Evolutionary conservation across 192 early-diverging fungal genomes (phyloP), one percentile per base, ranked within the genome.

Genomic region (Umbelopsis ramanniana): DNA sequence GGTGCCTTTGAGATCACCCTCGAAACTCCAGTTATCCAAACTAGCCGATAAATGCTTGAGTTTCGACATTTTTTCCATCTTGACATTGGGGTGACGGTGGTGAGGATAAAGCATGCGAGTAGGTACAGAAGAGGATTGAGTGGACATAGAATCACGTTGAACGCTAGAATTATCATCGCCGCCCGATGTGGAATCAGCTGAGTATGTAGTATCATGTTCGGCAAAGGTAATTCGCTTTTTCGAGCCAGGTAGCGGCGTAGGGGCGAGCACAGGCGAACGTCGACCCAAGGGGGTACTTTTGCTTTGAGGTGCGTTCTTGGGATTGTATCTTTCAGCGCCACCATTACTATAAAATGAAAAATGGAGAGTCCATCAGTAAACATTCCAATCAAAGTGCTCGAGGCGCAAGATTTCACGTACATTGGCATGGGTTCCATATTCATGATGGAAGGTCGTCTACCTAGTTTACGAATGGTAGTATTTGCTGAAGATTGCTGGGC

Each of bases 21-120:
- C 69, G 5, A 78, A 50, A 15, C 47, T 72, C 86, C 86, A 87
- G 33, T 83, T 74, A n/a, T 80, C 72, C 50, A 78, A 55, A 70
- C 68, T 74, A 33, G 72, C 63, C 3, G 79, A 72, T 11, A 83
- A 57, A 21, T 76, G 73, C 45, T 87, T 87, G 9, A 87, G 80
- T 52, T 71, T 26, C 2, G 52, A 35, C 40, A 76, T 48, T 21
- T 43, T 67, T 6, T 71, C 48, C 37, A 57, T 55, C 24, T 76
- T 69, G 21, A 71, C 78, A 26, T 79, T 74, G 2, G 72, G 69
- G 70, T 86, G 78, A 11, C 72, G 72, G 67, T 86, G 75, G 10
- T 72, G 24, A 66, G 24, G 40, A 24, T 69, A 38, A 70, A 72
- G 21, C 24, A 63, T 63, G 57, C 57, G 60, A 22, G 46, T 10